Conservation (phyloP, 768 basidiomycete species). For the Termitomyces sp. region DNA sequence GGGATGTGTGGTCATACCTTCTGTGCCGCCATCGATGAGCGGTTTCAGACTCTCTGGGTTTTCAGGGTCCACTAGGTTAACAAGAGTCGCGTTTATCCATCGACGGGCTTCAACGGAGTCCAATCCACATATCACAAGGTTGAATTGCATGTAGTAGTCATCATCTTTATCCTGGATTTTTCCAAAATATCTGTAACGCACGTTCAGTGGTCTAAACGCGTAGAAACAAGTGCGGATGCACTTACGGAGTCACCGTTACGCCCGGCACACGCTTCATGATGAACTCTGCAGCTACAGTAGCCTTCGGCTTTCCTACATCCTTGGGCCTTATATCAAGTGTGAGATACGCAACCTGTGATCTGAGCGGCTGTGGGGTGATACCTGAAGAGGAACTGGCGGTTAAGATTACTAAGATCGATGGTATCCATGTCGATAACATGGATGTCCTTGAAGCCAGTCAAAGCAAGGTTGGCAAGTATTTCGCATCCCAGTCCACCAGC, state of each 20-base stretch:
- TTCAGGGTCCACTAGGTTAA: slow-evolving; percentile 91
- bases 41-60: slow-evolving; percentile 93
- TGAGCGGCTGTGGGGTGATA: slow-evolving; percentile 25
- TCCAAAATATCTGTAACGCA: slow-evolving; percentile 71
- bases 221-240: slow-evolving; percentile 9
- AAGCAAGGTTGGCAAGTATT: slow-evolving; percentile 92
- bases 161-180: slow-evolving; percentile 98
- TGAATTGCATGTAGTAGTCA: slow-evolving; percentile 95
- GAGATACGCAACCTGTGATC: not conserved
- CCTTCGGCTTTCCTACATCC: slow-evolving; percentile 94
- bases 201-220: not conserved
- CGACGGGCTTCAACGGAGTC: slow-evolving; percentile 96
- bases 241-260: slow-evolving; percentile 94
- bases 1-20: slow-evolving; percentile 52
- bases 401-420: slow-evolving; percentile 98
- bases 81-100: slow-evolving; percentile 98
- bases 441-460: slow-evolving; percentile 97
- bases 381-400: slow-evolving; percentile 98
- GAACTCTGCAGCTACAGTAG: slow-evolving; percentile 91
- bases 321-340: slow-evolving; percentile 49
- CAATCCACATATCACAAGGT: slow-evolving; percentile 93
- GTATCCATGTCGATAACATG: slow-evolving; percentile 99
- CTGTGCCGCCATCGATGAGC: slow-evolving; percentile 97
- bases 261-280: slow-evolving; percentile 96
- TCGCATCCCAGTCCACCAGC: slow-evolving; percentile 98